These are phyloP conservation scores for Aschersonia sp. DNA, from an alignment of 2,329 filamentous ascomycete genomes.

Conservation along the genomic window DNA sequence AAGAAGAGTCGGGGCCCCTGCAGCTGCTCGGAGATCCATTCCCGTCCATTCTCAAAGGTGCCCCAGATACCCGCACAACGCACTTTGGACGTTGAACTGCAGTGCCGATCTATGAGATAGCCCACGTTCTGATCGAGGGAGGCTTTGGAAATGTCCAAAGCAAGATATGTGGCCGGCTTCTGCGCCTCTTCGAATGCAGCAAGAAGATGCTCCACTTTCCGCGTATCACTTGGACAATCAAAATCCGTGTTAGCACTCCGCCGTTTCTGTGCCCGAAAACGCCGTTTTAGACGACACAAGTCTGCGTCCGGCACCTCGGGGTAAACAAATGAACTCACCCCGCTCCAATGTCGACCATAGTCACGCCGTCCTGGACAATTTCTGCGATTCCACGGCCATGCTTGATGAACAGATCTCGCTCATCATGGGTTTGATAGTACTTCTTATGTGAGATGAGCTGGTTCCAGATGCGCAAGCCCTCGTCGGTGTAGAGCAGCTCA, in stretches of 20 bases:
- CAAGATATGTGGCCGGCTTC: conserved; percentile 19
- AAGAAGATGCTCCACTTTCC: conserved; percentile 24
- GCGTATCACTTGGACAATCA: conserved; percentile 18
- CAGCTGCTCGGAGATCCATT: conserved; percentile 13
- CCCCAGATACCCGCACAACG: conserved; percentile 24
- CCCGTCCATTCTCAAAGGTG: conserved; percentile 21
- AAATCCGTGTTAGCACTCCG: neutral
- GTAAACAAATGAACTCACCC: conserved; percentile 17
- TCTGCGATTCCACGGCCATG: conserved; percentile 20
- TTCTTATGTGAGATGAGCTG: conserved; percentile 23
- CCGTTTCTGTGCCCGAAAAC: too few species aligned
- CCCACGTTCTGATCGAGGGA: conserved; percentile 20
- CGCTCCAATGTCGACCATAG: conserved; percentile 25
- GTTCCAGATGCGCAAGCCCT: conserved; percentile 24
- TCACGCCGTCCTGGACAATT: conserved; percentile 14
- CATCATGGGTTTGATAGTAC: conserved; percentile 27
- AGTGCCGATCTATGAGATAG: conserved; percentile 16
- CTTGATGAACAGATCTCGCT: conserved; percentile 19
- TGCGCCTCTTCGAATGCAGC: conserved; percentile 16
- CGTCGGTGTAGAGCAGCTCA: conserved; percentile 24
- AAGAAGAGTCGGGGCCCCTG: conserved; percentile 20
- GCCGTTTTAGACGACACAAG: neutral
- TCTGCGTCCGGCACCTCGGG: neutral
- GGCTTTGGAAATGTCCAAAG: conserved; percentile 23
- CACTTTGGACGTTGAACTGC: conserved; percentile 12